Base-by-base conservation (phyloP, 495 filamentous ascomycete genomes). In the Neurospora sp. region DNA sequence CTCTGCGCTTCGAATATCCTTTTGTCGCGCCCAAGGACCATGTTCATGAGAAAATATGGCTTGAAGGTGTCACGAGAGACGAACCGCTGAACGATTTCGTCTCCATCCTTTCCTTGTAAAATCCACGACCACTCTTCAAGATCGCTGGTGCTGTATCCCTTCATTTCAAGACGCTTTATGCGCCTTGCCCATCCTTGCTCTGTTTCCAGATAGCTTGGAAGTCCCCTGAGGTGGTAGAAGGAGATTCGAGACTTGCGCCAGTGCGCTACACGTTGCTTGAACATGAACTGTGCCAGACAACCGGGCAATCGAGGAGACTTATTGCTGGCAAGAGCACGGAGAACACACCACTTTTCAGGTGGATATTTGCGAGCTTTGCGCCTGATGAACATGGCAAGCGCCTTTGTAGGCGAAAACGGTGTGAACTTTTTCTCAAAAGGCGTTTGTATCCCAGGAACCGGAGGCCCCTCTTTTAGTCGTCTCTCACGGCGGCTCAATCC, bases 101-200 rank as follows among this genome's bases (percentile, higher is more conserved):
- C 83, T 35, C 78, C 77, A 39, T 78, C 74, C 27, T 79, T 72
- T 0, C 79, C 81, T 1, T 80, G 80, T 16, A 86, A 44, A 60
- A 86, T 83, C 83, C 83, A 84, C 44, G 80, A 75, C 85, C 84
- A 85, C 71, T 81, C 79, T 44, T 77, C 75, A 37, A 85, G 40
- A 37, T 83, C 76, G 35, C 54, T 75, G 7, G 76, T 74, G 70
- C 77, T 75, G 5, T 81, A 80, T 49, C 75, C 78, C 31, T 41
- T 12, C 2, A 66, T 39, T 42, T 73, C 78, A 16, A 84, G 44
- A 44, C 72, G 60, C 8, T 75, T 73, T 23, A 83, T 69, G 6
- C 78, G 77, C 10, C 77, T 71, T 7, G 70, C 73, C 84, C 83
- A 85, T 11, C 79, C 77, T 2, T 71, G 71, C 35, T 78, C 72